A percentile compares a stretch with the other conserved stretches of the same genome.
These are phyloP conservation scores for Trametes maxima DNA, from an alignment of 768 basidiomycete species.

Conservation along the genomic window DNA sequence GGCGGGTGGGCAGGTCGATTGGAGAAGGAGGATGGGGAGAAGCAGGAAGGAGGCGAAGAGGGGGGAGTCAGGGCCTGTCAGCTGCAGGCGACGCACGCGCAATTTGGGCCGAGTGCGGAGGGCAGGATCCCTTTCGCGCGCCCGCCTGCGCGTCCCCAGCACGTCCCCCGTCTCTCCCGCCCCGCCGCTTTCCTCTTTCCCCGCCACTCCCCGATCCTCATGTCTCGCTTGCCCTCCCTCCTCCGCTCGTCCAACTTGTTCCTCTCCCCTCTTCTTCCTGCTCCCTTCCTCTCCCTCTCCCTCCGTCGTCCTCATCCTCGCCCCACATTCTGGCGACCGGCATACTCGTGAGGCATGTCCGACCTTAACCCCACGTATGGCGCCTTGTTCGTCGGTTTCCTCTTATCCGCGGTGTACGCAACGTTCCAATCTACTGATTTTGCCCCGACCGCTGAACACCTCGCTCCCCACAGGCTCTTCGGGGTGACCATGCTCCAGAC, in stretches of 20 bases:
- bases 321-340: not conserved
- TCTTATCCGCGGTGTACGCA: constrained; percentile 24
- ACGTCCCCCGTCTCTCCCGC: not conserved
- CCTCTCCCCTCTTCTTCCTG: not conserved
- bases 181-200: not conserved
- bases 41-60: not conserved
- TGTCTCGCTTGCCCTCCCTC: not conserved
- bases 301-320: not conserved
- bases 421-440: not conserved
- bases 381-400: constrained; percentile 24
- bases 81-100: not conserved
- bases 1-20: not conserved
- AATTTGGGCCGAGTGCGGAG: not conserved
- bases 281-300: not conserved
- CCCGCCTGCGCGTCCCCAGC: not conserved
- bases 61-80: not conserved
- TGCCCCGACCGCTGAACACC: not conserved
- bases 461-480: constrained; percentile 13
- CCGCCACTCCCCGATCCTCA: constrained; percentile 8
- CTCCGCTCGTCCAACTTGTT: not conserved
- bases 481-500: constrained; percentile 26
- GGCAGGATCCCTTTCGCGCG: not conserved
- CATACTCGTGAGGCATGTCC: constrained; percentile 5
- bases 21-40: not conserved
- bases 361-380: constrained; percentile 24